These are phyloP conservation scores for Trypethelium eluteriae DNA, from an alignment of 495 filamentous ascomycete species.

Conservation along the genomic window DNA sequence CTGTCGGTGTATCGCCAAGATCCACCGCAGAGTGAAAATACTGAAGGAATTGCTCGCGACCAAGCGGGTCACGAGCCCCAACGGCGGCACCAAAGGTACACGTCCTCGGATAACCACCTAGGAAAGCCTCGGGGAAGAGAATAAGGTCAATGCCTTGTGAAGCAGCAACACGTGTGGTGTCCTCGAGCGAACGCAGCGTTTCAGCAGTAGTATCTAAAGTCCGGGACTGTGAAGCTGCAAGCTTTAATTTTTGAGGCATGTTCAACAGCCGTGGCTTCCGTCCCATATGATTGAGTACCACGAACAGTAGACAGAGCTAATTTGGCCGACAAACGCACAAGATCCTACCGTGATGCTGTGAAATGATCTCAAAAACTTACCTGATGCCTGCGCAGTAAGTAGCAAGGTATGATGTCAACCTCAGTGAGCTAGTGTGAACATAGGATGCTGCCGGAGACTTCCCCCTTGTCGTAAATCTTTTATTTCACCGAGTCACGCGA, in stretches of 20 bases:
- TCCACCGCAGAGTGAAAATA: slow-evolving; percentile 78
- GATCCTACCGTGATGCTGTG: too few species aligned
- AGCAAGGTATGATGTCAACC: too few species aligned
- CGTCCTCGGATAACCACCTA: slow-evolving; percentile 89
- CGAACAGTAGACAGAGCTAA: too few species aligned
- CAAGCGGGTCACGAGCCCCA: slow-evolving; percentile 57
- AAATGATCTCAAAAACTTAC: too few species aligned
- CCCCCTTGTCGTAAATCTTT: too few species aligned
- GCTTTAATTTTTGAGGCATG: slow-evolving; percentile 47
- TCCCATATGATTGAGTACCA: neutral
- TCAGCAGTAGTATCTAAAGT: slow-evolving; percentile 55
- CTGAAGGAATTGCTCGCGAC: slow-evolving; percentile 73
- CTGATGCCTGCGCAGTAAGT: too few species aligned
- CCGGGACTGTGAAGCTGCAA: slow-evolving; percentile 71
- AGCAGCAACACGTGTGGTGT: slow-evolving; percentile 47
- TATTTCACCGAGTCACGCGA: too few species aligned
- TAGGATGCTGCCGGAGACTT: too few species aligned
- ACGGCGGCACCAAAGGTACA: slow-evolving; percentile 67
- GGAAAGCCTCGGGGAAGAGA: slow-evolving; percentile 87
- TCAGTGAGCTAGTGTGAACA: too few species aligned
- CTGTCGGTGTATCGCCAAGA: slow-evolving; percentile 73
- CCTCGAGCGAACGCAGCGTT: slow-evolving; percentile 59
- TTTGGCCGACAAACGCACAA: too few species aligned
- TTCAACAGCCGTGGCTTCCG: neutral
- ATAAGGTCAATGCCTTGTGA: slow-evolving; percentile 59